A percentile compares a stretch with the other conserved stretches of the same genome.
Conservation (phyloP, 2,329 filamentous ascomycete species). For the Sporothrix sp. region DNA sequence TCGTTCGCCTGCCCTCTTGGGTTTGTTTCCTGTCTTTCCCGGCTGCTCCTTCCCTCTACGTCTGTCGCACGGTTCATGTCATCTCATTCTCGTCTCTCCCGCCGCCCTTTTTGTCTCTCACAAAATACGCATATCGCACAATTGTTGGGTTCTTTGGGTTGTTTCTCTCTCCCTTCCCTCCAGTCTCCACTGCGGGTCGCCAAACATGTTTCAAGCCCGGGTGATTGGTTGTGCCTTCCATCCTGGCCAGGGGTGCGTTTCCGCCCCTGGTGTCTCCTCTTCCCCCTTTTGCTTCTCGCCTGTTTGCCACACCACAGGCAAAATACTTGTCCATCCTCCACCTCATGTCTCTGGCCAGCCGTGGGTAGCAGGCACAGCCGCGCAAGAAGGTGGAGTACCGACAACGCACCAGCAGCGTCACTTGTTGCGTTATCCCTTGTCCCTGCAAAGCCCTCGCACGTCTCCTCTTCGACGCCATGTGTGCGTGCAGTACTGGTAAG, state of each 20-base stretch:
- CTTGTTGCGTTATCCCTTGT: constrained; percentile 1
- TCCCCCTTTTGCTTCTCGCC: neutral
- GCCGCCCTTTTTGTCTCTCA: constrained; percentile 2
- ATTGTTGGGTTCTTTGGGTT: neutral
- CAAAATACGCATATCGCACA: no score
- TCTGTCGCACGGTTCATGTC: no score
- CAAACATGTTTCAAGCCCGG: neutral
- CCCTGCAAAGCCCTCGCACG: constrained; percentile 2
- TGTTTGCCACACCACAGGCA: neutral
- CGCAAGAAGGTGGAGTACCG: neutral
- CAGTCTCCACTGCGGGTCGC: neutral
- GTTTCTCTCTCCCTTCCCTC: neutral
- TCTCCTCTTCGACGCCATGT: constrained; percentile 1
- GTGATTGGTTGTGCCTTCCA: constrained; percentile 1
- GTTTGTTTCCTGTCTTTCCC: constrained; percentile 1
- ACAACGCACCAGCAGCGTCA: constrained; percentile 2
- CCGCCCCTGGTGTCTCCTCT: neutral
- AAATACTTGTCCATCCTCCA: no score
- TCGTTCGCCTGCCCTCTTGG: neutral
- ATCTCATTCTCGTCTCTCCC: constrained; percentile 3
- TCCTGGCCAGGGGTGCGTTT: constrained; percentile 8
- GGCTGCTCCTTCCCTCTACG: no score
- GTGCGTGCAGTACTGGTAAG: neutral
- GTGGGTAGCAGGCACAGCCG: neutral
- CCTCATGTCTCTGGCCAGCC: no score